Percentiles rank a stretch among this genome's conserved stretches.
phyloP scores from a whole-genome alignment of 2,329 filamentous ascomycete genomes.

The Diplodia corticola region DNA sequence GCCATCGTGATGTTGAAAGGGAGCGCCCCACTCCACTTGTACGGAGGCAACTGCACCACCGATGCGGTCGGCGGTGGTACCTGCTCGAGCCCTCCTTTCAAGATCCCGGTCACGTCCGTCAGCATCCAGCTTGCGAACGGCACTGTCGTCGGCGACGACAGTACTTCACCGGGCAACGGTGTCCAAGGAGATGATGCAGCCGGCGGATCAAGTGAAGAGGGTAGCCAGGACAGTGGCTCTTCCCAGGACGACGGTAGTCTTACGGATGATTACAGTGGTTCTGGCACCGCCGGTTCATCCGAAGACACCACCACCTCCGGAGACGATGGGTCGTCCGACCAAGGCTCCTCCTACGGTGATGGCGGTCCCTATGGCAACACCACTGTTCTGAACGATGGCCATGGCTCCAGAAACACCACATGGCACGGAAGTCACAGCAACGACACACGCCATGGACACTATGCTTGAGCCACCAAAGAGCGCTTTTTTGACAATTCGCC shows the following conservation, averaged over 20 bases:
- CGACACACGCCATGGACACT: too few species aligned
- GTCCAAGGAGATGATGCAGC: not conserved
- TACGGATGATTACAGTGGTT: not conserved
- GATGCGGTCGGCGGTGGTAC: not conserved
- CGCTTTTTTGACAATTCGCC: too few species aligned
- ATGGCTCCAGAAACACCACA: too few species aligned
- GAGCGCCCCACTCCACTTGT: not conserved
- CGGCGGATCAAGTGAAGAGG: not conserved
- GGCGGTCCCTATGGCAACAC: too few species aligned
- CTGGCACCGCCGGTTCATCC: not conserved
- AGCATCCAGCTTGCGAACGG: not conserved
- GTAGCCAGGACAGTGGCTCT: not conserved
- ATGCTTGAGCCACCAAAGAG: too few species aligned
- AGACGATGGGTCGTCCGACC: not conserved
- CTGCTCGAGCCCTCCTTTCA: not conserved
- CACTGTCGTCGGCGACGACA: not conserved
- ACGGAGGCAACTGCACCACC: not conserved
- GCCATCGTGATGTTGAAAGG: not conserved
- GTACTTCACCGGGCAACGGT: not conserved
- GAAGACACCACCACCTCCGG: not conserved
- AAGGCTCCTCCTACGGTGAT: not conserved
- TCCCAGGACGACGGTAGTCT: too few species aligned
- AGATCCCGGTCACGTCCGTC: not conserved
- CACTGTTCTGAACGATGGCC: too few species aligned
- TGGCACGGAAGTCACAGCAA: too few species aligned